Conservation (phyloP, 768 basidiomycete genomes). For the Mycena polygramma region DNA sequence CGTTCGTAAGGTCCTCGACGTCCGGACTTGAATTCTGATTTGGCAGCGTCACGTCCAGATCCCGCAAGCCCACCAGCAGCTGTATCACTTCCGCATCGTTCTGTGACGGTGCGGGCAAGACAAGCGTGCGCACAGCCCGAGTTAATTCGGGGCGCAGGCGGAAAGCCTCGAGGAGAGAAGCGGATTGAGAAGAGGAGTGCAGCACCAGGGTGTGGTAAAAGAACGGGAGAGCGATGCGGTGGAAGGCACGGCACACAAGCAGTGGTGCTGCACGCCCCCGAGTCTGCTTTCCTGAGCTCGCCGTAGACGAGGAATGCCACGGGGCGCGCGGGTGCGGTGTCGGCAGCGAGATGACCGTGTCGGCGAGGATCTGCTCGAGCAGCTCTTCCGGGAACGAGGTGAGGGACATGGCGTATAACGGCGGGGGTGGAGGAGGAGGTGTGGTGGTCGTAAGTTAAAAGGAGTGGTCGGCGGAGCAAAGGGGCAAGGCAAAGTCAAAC, state of each 20-base stretch:
- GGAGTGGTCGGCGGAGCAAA: too few relatives aligned
- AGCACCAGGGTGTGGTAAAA: conserved; percentile 68
- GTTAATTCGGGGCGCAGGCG: conserved; percentile 53
- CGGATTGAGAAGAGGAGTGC: conserved; percentile 53
- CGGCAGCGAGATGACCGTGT: conserved; percentile 44
- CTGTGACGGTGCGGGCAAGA: conserved; percentile 58
- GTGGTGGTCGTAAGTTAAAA: too few relatives aligned
- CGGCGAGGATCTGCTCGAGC: conserved; percentile 59
- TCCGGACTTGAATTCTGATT: not conserved
- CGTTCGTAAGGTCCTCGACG: not conserved
- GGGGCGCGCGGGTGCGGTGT: conserved; percentile 39
- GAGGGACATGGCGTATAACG: not conserved
- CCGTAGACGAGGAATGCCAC: conserved; percentile 42
- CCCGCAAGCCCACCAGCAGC: conserved; percentile 28
- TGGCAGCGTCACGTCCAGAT: not conserved
- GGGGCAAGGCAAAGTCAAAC: too few relatives aligned
- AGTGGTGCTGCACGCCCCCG: conserved; percentile 54
- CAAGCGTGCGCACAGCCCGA: conserved; percentile 55
- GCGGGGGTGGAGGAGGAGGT: not conserved
- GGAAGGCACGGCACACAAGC: conserved; percentile 64
- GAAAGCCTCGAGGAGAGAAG: conserved; percentile 56
- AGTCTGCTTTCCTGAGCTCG: not conserved
- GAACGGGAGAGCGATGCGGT: conserved; percentile 64
- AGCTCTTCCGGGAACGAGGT: conserved; percentile 49
- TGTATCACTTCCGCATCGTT: conserved; percentile 56